Percentiles rank a stretch among this genome's conserved stretches.
Conservation (phyloP, 2,329 filamentous ascomycete genomes). For the Arthrobotrys sinensis region DNA sequence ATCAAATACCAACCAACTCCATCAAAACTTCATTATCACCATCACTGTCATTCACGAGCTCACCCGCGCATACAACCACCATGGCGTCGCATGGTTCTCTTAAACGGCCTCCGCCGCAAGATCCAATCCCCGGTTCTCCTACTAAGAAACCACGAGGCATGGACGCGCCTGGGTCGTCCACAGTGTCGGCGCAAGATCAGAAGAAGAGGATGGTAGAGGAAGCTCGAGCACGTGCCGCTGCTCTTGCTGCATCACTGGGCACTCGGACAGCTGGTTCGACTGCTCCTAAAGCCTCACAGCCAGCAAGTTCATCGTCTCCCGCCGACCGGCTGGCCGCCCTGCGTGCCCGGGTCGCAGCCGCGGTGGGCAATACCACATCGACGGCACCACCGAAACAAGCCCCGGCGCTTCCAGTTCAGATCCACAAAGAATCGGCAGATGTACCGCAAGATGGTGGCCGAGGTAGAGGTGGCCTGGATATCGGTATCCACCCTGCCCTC, state of each 20-base stretch:
- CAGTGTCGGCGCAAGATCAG: constrained; percentile 59
- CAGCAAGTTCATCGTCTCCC: constrained; percentile 68
- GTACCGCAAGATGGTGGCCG: constrained; percentile 70
- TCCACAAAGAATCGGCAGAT: constrained; percentile 66
- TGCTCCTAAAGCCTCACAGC: constrained; percentile 34
- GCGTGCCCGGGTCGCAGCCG: constrained; percentile 84
- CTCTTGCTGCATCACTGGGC: constrained; percentile 62
- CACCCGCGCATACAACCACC: neutral
- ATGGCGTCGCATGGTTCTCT: constrained; percentile 57
- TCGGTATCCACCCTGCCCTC: constrained; percentile 83
- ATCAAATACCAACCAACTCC: neutral
- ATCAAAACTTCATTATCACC: constrained; percentile 8
- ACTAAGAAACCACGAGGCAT: constrained; percentile 54
- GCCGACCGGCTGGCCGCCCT: constrained; percentile 81
- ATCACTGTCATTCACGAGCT: neutral
- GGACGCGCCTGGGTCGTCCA: constrained; percentile 30
- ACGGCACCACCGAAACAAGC: constrained; percentile 64
- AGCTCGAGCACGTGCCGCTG: constrained; percentile 63
- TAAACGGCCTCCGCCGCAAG: constrained; percentile 52
- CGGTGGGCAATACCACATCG: constrained; percentile 72
- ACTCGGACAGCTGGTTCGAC: constrained; percentile 20
- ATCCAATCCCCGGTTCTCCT: constrained; percentile 48
- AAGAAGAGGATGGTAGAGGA: constrained; percentile 65
- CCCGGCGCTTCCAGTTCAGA: constrained; percentile 65
- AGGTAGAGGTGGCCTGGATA: constrained; percentile 79